Base-by-base conservation (phyloP, 2,329 filamentous ascomycete species). In the Cordyceps cateniannulata region DNA sequence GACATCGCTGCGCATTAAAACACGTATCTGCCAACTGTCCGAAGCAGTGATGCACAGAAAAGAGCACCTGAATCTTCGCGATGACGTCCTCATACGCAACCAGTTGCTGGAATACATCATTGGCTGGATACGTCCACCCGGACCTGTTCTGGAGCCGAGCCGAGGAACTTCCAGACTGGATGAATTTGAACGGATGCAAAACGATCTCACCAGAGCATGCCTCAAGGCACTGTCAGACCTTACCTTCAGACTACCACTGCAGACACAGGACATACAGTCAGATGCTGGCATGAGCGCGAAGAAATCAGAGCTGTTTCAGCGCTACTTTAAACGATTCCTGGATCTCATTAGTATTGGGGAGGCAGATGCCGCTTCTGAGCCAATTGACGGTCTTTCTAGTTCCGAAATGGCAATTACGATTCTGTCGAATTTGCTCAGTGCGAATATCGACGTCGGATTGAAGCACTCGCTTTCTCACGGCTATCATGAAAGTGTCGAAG, bases 261-360 rank as follows among this genome's bases (percentile, higher is more conserved):
- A 89, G 65, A 85, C 86, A 1, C 80, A 81, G 1, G 86, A 89
- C 57, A 83, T 82, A 5, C 84, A 87, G 65, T 85, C 79, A 14
- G 86, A 89, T 71, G 85, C 83, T 1, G 83, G 85, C 49, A 85
- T 83, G 58, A 87, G 85, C 65, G 86, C 88, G 70, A 78, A 86
- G 57, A 89, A 89, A 68, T 86, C 84, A 1, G 83, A 88, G 66
- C 85, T 89, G 81, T 89, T 89, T 67, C 85, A 87, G 63, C 85
- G 82, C 7, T 89, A 89, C 69, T 89, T 89, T 72, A 88, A 87
- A 63, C 79, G 85, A 8, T 89, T 89, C 67, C 75, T 89, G 22
- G 87, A 85, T 0, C 74, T 89, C 5, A 75, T 89, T 29, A 86
- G 86, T 63, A 77, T 83, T 54, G 84, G 87, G 59, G 71, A 78